These are phyloP conservation scores for Tillandsia fasciculata DNA, from an alignment of 176 grass and related monocot genomes.

Conservation along the genomic window DNA sequence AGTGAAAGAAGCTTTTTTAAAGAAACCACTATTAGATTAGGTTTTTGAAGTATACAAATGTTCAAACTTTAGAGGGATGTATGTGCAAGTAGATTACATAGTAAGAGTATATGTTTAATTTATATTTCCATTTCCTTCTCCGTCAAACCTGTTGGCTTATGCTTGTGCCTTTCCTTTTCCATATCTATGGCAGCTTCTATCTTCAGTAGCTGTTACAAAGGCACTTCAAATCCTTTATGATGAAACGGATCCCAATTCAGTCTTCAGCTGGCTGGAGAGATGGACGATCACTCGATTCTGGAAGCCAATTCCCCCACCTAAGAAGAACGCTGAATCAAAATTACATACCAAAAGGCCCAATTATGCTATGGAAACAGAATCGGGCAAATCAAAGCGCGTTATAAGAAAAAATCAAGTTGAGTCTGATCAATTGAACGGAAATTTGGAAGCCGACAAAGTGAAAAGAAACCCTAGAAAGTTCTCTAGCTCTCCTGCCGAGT, in stretches of 20 bases:
- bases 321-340: conserved; percentile 38
- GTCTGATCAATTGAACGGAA: conserved; percentile 34
- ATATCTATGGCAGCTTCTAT: conserved; percentile 56
- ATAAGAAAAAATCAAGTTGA: conserved; percentile 20
- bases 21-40: too few relatives aligned
- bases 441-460: conserved; percentile 49
- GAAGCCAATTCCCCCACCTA: conserved; percentile 48
- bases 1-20: too few relatives aligned
- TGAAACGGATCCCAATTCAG: conserved; percentile 54
- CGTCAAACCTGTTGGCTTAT: background rate
- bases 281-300: conserved; percentile 60
- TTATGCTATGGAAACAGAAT: background rate
- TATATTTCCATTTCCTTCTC: background rate
- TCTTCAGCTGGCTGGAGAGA: conserved; percentile 65
- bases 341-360: conserved; percentile 24
- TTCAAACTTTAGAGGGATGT: too few relatives aligned
- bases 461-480: conserved; percentile 50
- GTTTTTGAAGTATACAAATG: too few relatives aligned
- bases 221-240: conserved; percentile 67
- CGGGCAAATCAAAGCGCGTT: background rate
- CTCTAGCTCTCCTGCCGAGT: conserved; percentile 29
- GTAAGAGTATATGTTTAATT: too few relatives aligned
- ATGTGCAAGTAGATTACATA: too few relatives aligned
- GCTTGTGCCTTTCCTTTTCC: background rate
- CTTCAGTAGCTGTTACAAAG: conserved; percentile 35